These are phyloP conservation scores for Ascochyta clinopodiicola DNA, from an alignment of 2,329 filamentous ascomycete genomes.

Conservation along the genomic window DNA sequence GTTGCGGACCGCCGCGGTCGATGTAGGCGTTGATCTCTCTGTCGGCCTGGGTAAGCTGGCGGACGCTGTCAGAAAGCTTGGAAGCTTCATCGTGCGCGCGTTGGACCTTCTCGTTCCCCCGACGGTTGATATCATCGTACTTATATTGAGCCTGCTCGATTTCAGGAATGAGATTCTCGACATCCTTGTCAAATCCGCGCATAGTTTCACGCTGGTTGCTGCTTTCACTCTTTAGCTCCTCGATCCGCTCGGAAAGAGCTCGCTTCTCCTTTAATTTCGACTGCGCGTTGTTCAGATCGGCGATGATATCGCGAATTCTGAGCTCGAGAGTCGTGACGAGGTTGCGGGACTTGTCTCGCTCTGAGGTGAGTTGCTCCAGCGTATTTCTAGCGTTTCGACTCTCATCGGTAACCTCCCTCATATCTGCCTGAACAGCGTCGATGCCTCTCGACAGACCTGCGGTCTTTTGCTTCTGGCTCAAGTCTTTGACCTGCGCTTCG, in stretches of 20 bases:
- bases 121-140: slow-evolving; percentile 77
- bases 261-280: slow-evolving; percentile 84
- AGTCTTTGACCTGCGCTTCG: slow-evolving; percentile 74
- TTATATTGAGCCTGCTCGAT: slow-evolving; percentile 76
- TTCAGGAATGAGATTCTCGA: slow-evolving; percentile 76
- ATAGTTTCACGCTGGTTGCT: slow-evolving; percentile 73
- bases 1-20: slow-evolving; percentile 73
- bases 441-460: slow-evolving; percentile 70
- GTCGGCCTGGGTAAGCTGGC: slow-evolving; percentile 77
- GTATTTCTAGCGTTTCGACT: slow-evolving; percentile 68
- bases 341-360: slow-evolving; percentile 74
- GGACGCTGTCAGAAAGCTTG: slow-evolving; percentile 74
- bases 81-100: slow-evolving; percentile 74
- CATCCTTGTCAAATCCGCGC: slow-evolving; percentile 71
- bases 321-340: slow-evolving; percentile 75
- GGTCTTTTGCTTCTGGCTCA: slow-evolving; percentile 77
- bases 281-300: slow-evolving; percentile 72
- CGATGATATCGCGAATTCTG: slow-evolving; percentile 75
- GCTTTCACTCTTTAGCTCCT: slow-evolving; percentile 73
- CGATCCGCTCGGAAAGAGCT: slow-evolving; percentile 72
- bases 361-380: slow-evolving; percentile 69
- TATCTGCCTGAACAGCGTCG: slow-evolving; percentile 83
- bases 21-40: slow-evolving; percentile 81
- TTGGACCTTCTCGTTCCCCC: slow-evolving; percentile 75
- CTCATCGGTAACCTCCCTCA: slow-evolving; percentile 71